Conservation (phyloP, 139 green algal species). For the Picochlorum costavermella region DNA sequence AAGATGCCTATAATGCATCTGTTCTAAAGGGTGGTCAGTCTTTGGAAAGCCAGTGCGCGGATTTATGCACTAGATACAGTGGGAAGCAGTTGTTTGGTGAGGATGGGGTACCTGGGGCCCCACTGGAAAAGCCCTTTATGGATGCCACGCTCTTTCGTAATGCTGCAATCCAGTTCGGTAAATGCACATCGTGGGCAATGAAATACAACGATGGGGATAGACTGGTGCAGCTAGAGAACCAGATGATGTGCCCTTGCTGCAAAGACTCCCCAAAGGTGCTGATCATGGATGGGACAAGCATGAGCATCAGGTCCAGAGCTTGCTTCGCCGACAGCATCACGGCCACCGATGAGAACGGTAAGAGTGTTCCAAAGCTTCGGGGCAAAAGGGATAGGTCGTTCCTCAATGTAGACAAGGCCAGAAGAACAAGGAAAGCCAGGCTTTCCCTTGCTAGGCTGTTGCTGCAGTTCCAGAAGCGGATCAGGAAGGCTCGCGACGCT, state of each 20-base stretch:
- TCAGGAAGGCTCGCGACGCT: neutral
- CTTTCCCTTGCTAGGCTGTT: neutral
- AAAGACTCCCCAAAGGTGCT: neutral
- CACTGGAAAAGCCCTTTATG: neutral
- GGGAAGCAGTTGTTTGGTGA: neutral
- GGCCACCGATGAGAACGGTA: neutral
- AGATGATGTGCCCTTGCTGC: slow-evolving; percentile 1
- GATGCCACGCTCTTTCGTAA: neutral
- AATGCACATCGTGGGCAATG: neutral
- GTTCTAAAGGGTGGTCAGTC: neutral
- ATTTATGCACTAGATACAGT: neutral
- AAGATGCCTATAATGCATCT: neutral
- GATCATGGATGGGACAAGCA: slow-evolving; percentile 2
- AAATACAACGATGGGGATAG: no score
- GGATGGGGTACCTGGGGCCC: neutral
- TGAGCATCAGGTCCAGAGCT: neutral
- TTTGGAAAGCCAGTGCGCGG: neutral
- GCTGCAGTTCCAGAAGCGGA: neutral
- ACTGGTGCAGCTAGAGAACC: neutral
- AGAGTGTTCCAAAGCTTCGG: neutral
- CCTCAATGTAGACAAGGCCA: neutral
- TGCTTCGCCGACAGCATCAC: neutral
- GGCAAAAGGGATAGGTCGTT: neutral
- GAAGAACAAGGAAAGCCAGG: neutral
- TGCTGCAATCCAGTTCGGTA: neutral